phyloP scores from a whole-genome alignment of 163 green algal species.

The Scenedesmus sp. region DNA sequence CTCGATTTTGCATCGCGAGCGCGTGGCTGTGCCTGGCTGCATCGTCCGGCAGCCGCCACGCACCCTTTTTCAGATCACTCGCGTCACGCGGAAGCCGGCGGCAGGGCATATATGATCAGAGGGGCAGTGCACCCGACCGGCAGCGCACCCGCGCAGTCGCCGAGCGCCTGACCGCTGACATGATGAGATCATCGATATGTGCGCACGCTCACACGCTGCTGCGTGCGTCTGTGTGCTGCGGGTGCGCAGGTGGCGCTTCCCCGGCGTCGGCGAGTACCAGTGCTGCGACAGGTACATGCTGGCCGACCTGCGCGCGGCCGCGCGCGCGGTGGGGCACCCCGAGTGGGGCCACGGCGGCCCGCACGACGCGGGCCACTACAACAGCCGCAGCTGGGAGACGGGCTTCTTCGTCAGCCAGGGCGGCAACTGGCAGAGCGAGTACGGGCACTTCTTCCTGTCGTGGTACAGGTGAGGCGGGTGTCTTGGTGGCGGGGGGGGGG shows the following conservation, averaged over 20 bases:
- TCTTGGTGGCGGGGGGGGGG: conserved; percentile 83
- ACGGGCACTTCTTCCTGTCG: conserved; percentile 95
- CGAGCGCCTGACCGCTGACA: too few relatives aligned
- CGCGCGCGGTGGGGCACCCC: conserved; percentile 74
- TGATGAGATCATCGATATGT: too few relatives aligned
- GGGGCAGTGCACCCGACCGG: too few relatives aligned
- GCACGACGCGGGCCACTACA: conserved; percentile 94
- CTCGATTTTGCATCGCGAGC: too few relatives aligned
- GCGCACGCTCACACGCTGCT: too few relatives aligned
- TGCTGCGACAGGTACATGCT: conserved; percentile 98
- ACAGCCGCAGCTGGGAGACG: conserved; percentile 88
- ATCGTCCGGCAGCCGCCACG: too few relatives aligned
- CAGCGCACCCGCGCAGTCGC: too few relatives aligned
- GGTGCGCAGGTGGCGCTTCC: conserved; percentile 96
- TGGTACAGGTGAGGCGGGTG: conserved; percentile 92
- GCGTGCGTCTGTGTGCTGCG: too few relatives aligned
- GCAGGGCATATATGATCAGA: too few relatives aligned
- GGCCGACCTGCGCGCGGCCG: conserved; percentile 72
- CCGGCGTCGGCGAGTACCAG: conserved; percentile 99
- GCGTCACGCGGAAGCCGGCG: too few relatives aligned
- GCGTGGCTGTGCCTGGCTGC: too few relatives aligned
- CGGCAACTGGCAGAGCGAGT: conserved; percentile 88
- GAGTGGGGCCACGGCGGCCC: conserved; percentile 86
- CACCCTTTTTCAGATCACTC: too few relatives aligned
- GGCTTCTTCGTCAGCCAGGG: conserved; percentile 91